These are phyloP conservation scores for Lasiodiplodia gonubiensis DNA, from an alignment of 2,329 filamentous ascomycete genomes.

Conservation along the genomic window DNA sequence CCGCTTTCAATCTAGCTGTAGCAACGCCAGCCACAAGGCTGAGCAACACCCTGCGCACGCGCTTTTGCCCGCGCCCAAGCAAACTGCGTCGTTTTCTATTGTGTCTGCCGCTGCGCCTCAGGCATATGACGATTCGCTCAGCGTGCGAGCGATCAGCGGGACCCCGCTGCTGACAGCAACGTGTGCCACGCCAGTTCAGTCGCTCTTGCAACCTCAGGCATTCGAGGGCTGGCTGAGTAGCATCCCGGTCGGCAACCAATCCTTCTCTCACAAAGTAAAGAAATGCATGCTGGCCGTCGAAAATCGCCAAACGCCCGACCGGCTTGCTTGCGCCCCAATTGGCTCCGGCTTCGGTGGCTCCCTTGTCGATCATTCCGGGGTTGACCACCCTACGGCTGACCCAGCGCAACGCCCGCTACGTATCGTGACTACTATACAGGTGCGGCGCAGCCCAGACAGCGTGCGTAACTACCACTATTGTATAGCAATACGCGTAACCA, in stretches of 20 bases:
- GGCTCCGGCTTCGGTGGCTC: slow-evolving; percentile 14
- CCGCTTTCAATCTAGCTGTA: slow-evolving; percentile 17
- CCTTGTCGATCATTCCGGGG: slow-evolving; percentile 26
- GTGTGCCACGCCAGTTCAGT: background rate
- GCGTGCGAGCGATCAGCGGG: background rate
- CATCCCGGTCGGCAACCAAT: background rate
- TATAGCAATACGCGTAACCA: too few relatives aligned
- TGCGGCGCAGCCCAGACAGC: background rate
- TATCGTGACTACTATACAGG: background rate
- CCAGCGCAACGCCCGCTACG: background rate
- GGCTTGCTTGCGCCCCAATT: background rate
- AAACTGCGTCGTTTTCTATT: background rate
- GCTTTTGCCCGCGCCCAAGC: background rate
- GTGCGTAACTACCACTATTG: background rate
- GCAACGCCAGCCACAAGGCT: slow-evolving; percentile 21
- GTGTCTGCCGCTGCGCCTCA: background rate
- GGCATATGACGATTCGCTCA: background rate
- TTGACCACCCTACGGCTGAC: background rate
- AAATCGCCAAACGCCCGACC: background rate
- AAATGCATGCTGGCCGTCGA: background rate
- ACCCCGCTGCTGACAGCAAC: slow-evolving; percentile 13
- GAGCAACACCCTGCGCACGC: slow-evolving; percentile 1
- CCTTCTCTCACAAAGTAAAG: background rate
- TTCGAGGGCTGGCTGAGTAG: background rate
- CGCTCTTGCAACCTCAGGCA: background rate